A percentile compares a stretch with the other conserved stretches of the same genome.
Evolutionary conservation across 2,329 filamentous ascomycete genomes (phyloP).

Genomic region (Phoma sp.): DNA sequence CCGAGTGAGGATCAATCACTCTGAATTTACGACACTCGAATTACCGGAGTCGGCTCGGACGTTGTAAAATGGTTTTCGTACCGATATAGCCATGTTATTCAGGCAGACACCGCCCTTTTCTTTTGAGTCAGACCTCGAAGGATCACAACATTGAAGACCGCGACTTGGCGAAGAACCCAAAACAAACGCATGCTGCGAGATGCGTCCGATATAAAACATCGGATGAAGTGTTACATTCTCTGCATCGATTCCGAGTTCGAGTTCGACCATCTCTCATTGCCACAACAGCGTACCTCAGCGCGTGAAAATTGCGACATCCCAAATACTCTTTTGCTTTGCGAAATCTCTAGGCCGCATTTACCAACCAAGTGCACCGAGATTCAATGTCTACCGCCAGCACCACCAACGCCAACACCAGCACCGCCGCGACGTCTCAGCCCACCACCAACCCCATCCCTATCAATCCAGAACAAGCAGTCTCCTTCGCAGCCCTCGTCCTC

Average conservation of each 20-base stretch:
- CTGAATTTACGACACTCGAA: too few species aligned
- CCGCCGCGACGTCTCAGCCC: neutral
- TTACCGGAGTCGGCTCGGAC: too few species aligned
- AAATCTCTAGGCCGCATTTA: neutral
- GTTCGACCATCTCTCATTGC: neutral
- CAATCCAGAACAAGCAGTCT: slow-evolving; percentile 66
- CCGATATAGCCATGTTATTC: neutral
- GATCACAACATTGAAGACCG: neutral
- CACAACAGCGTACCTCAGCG: neutral
- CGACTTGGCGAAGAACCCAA: too few species aligned
- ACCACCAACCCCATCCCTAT: neutral
- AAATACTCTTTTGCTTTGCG: neutral
- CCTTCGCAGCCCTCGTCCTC: slow-evolving; percentile 98
- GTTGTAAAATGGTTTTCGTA: too few species aligned
- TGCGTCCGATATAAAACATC: neutral
- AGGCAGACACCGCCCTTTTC: slow-evolving; percentile 14
- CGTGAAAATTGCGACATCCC: too few species aligned
- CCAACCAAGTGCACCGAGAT: neutral
- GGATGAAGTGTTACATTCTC: neutral
- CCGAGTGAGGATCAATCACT: too few species aligned
- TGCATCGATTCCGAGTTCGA: slow-evolving; percentile 1
- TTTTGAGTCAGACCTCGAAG: slow-evolving; percentile 8
- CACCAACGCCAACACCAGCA: neutral
- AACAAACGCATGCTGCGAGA: neutral
- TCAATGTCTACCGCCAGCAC: slow-evolving; percentile 7